phyloP scores from a whole-genome alignment of 768 basidiomycete species.

The Lactifluus echinatus region DNA sequence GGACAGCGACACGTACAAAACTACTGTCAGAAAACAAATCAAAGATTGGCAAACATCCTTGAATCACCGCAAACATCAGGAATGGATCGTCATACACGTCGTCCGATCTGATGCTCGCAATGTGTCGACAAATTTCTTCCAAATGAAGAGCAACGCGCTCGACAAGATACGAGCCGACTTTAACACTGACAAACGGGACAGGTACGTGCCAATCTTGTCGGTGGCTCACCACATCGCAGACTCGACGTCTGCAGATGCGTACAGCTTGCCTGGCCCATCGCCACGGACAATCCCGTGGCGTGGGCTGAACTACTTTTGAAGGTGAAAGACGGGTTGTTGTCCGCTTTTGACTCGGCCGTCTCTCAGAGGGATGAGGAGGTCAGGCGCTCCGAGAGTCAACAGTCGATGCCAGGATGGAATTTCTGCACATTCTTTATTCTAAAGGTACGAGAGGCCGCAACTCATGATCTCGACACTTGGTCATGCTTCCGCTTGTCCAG shows the following conservation, averaged over 20 bases:
- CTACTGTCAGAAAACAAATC: slow-evolving; percentile 71
- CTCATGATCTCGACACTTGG: background rate
- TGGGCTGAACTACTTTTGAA: slow-evolving; percentile 88
- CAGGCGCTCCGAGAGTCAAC: slow-evolving; percentile 77
- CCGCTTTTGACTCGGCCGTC: slow-evolving; percentile 75
- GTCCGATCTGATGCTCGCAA: slow-evolving; percentile 61
- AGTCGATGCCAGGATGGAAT: slow-evolving; percentile 95
- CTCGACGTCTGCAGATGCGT: slow-evolving; percentile 48
- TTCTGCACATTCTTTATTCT: slow-evolving; percentile 95
- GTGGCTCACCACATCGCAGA: background rate
- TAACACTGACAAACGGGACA: slow-evolving; percentile 79
- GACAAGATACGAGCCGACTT: slow-evolving; percentile 92
- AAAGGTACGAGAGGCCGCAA: slow-evolving; percentile 50
- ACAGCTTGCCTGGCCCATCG: slow-evolving; percentile 68
- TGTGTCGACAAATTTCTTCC: slow-evolving; percentile 61
- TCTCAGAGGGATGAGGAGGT: slow-evolving; percentile 84
- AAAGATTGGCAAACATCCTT: slow-evolving; percentile 82
- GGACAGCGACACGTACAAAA: slow-evolving; percentile 72
- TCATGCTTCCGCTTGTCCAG: slow-evolving; percentile 33
- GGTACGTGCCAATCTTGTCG: slow-evolving; percentile 35
- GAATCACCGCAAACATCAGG: slow-evolving; percentile 67
- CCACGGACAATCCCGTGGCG: slow-evolving; percentile 61
- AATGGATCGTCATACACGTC: slow-evolving; percentile 89
- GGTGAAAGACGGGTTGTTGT: slow-evolving; percentile 83
- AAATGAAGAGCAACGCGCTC: slow-evolving; percentile 74